These are phyloP conservation scores for Cardamine occulta DNA, from an alignment of 345 rosid species.

Conservation along the genomic window DNA sequence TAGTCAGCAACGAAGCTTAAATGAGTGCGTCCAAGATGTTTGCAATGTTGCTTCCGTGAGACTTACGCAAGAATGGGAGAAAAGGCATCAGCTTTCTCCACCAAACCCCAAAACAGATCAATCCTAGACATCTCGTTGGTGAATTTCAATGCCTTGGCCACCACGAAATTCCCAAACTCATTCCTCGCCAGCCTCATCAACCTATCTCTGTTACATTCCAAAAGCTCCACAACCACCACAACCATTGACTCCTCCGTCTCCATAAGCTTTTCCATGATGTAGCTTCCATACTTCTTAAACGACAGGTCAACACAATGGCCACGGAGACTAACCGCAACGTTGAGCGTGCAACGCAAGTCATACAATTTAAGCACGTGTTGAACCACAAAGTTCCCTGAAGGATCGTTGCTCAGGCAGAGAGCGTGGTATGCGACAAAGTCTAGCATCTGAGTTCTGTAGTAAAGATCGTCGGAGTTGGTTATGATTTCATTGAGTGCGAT, in stretches of 20 bases:
- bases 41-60: slow-evolving; percentile 21
- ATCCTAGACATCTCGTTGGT: background rate
- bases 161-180: slow-evolving; percentile 33
- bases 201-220: background rate
- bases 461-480: background rate
- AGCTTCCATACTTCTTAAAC: slow-evolving; percentile 15
- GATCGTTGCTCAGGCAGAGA: slow-evolving; percentile 7
- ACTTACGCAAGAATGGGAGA: background rate
- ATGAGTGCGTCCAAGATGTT: background rate
- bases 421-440: background rate
- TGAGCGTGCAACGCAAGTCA: slow-evolving; percentile 3
- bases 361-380: slow-evolving; percentile 11
- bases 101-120: slow-evolving; percentile 22
- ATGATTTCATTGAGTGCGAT: slow-evolving; percentile 15
- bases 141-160: slow-evolving; percentile 1
- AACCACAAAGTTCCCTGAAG: slow-evolving; percentile 27
- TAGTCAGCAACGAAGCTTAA: background rate
- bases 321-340: background rate
- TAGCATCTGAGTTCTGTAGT: background rate
- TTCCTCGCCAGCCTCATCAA: slow-evolving; percentile 25
- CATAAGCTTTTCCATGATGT: slow-evolving; percentile 2
- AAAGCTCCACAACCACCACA: background rate
- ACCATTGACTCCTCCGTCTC: background rate
- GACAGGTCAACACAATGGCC: slow-evolving; percentile 6
- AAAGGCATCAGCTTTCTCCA: slow-evolving; percentile 20